phyloP scores from a whole-genome alignment of 805 yeast genomes.

The Starmerella apis region DNA sequence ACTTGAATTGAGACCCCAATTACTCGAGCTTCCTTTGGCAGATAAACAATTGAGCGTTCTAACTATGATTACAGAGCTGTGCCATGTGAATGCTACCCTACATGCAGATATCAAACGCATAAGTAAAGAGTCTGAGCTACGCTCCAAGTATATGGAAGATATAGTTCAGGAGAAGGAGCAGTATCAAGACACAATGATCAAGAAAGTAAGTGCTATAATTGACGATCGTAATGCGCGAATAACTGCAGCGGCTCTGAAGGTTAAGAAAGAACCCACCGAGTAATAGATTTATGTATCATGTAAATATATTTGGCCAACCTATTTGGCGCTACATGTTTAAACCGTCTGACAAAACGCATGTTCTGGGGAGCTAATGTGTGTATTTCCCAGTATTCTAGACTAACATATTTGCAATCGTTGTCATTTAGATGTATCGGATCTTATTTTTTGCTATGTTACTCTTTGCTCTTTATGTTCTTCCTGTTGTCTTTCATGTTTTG shows the following conservation, averaged over 20 bases:
- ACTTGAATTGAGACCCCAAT: conserved; percentile 14
- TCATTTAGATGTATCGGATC: no score
- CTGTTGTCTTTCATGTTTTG: no score
- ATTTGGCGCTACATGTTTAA: no score
- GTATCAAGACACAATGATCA: conserved; percentile 14
- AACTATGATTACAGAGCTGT: neutral
- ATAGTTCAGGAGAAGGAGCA: conserved; percentile 20
- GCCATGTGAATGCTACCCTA: neutral
- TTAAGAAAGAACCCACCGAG: neutral
- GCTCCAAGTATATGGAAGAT: conserved; percentile 7
- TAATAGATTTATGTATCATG: no score
- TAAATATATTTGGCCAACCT: no score
- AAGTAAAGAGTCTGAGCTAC: neutral
- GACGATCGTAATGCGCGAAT: conserved; percentile 16
- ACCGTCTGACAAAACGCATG: no score
- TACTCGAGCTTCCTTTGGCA: neutral
- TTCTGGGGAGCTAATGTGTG: no score
- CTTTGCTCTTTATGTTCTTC: no score
- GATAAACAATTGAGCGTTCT: neutral
- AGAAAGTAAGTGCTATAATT: conserved; percentile 17
- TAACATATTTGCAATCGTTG: no score
- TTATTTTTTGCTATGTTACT: no score
- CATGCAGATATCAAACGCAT: neutral
- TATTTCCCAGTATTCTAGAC: no score
- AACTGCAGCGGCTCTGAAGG: neutral